Base-by-base conservation (phyloP, 257 asterid genomes). In the Primulina eburnea region DNA sequence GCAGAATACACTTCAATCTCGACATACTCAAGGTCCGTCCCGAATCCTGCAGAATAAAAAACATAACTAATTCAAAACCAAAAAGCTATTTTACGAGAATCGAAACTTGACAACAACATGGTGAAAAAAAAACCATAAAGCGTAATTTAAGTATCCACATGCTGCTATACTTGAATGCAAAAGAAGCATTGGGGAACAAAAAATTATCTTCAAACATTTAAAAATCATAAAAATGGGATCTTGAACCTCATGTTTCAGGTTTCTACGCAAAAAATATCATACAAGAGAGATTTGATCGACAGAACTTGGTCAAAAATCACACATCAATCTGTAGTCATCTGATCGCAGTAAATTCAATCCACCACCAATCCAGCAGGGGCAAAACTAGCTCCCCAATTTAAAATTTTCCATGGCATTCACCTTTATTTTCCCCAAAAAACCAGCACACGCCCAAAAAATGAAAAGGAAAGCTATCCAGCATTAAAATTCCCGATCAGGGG, bases 1-100 rank as follows among this genome's bases (percentile, higher is more conserved):
- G 87, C 60, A 86, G 71, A 68, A 86, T 74, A 40, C 95, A 88
- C 72, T 81, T 86, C 60, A 90, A 61, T 76, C 95, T 86, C 17
- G 93, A 67, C 82, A 85, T 81, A 80, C 87, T 83, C 77, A 73
- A 68, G 34, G 81, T 68, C 68, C 84, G 77, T 18, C 77, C 86
- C 0, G 86, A 79, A 24, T 73, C 86, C 95, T 90, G 92, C 80
- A 79, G 43, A 67, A 37, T 29, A 65, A 33, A 69, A 53, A 57
- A 53, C 24, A 73, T n/a, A 5, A 71, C 14, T 12, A 17, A 37
- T 50, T 70, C 14, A 24, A 40, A 53, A 56, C 30, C 43, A 2
- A 28, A 50, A 50, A 14, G 21, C 7, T 50, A 21, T 33, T 62
- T 29, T 12, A 38, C 47, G 47, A n/a, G 29, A 29, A 7, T 26